Percentiles rank a stretch among this genome's conserved stretches.
phyloP scores from a whole-genome alignment of 495 filamentous ascomycete genomes.

The Staphylotrichum tortipilum region DNA sequence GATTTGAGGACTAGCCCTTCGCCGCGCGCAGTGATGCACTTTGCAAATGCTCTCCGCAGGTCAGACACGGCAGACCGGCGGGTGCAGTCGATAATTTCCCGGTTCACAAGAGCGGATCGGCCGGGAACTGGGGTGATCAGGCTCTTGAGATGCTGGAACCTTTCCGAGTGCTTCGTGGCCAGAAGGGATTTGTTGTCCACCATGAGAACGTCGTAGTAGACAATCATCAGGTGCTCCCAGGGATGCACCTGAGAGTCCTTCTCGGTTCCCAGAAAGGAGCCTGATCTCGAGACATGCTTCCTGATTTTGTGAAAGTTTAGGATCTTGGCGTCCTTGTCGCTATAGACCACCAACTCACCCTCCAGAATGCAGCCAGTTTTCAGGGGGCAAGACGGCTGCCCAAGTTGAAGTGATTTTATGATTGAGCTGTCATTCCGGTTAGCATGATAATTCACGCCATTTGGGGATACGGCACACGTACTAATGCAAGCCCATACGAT shows the following conservation, averaged over 20 bases:
- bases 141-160: slow-evolving; percentile 50
- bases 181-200: slow-evolving; percentile 61
- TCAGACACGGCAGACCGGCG: slow-evolving; percentile 31
- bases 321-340: slow-evolving; percentile 50
- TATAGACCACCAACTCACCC: slow-evolving; percentile 74
- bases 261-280: slow-evolving; percentile 56
- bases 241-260: slow-evolving; percentile 63
- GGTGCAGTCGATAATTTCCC: slow-evolving; percentile 55
- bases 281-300: slow-evolving; percentile 68
- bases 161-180: slow-evolving; percentile 47
- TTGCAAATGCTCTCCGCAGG: slow-evolving; percentile 55
- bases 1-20: slow-evolving; percentile 78
- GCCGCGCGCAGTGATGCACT: slow-evolving; percentile 52
- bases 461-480: slow-evolving; percentile 21
- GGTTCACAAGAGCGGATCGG: slow-evolving; percentile 50
- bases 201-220: slow-evolving; percentile 72
- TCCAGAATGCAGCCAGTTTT: slow-evolving; percentile 63
- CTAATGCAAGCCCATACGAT: slow-evolving; percentile 53
- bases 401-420: slow-evolving; percentile 49
- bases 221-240: slow-evolving; percentile 73
- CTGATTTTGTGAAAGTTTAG: slow-evolving; percentile 71
- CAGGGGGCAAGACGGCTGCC: slow-evolving; percentile 46
- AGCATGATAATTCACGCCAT: neutral
- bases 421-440: slow-evolving; percentile 31
- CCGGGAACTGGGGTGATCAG: slow-evolving; percentile 50